Percentiles rank a stretch among this genome's conserved stretches.
Evolutionary conservation across 1,284 basidiomycete species (phyloP).

Genomic region (Ustilago nuda): DNA sequence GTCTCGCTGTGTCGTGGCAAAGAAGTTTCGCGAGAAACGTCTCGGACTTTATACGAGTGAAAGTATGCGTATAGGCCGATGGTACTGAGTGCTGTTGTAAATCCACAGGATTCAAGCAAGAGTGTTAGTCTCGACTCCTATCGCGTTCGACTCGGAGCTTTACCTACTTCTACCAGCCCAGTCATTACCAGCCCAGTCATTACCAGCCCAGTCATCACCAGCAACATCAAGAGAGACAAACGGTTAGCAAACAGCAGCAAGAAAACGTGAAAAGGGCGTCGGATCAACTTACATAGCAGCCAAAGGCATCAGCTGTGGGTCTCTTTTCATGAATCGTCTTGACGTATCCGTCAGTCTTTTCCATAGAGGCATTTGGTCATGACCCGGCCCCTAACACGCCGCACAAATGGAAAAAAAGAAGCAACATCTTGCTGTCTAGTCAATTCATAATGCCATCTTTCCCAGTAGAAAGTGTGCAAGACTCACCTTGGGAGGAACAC

Average conservation of each 20-base stretch:
- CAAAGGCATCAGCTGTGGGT: constrained; percentile 38
- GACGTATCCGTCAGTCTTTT: constrained; percentile 15
- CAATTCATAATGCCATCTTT: too few species aligned
- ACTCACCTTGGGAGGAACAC: constrained; percentile 36
- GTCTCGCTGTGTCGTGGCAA: constrained; percentile 21
- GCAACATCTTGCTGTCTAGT: too few species aligned
- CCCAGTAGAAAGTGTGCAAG: background rate
- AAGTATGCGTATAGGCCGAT: constrained; percentile 39
- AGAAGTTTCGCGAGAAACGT: constrained; percentile 12
- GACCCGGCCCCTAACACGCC: constrained; percentile 18
- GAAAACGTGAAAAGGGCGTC: background rate
- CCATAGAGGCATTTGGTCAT: constrained; percentile 24
- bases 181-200: too few species aligned
- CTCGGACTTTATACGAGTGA: constrained; percentile 19
- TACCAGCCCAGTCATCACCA: background rate
- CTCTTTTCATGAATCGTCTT: constrained; percentile 31
- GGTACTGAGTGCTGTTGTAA: constrained; percentile 24
- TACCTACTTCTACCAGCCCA: background rate
- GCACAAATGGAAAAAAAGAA: background rate
- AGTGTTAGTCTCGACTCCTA: too few species aligned
- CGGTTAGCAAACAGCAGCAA: too few species aligned
- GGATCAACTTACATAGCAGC: constrained; percentile 23
- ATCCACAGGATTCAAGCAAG: background rate
- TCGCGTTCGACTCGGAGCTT: too few species aligned
- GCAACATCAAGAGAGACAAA: background rate